A percentile compares a stretch with the other conserved stretches of the same genome.
Evolutionary conservation across 2,329 filamentous ascomycete species (phyloP).

Genomic region (Ciborinia camelliae): DNA sequence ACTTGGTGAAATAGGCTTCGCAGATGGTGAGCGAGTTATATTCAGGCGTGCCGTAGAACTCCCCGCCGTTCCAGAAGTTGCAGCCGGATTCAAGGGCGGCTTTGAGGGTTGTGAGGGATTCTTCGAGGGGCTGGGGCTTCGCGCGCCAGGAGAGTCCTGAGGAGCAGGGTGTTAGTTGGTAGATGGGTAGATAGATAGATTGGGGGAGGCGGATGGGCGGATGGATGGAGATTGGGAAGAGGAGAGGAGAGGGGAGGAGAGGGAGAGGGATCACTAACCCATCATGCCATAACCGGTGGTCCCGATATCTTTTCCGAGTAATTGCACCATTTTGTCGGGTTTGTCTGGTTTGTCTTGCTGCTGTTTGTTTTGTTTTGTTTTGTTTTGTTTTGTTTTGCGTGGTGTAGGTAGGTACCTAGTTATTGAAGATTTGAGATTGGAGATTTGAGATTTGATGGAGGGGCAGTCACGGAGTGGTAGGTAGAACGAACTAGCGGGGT

Average conservation of each 20-base stretch:
- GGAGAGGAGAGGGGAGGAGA: background rate
- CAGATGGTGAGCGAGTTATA: slow-evolving; percentile 59
- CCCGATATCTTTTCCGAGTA: slow-evolving; percentile 33
- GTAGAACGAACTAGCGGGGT: background rate
- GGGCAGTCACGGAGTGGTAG: background rate
- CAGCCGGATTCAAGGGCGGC: slow-evolving; percentile 46
- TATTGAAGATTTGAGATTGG: background rate
- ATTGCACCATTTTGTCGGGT: slow-evolving; percentile 27
- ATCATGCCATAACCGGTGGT: slow-evolving; percentile 34
- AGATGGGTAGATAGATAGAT: background rate
- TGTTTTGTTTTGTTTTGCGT: too few relatives aligned
- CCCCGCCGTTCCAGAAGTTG: slow-evolving; percentile 59
- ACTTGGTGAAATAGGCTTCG: slow-evolving; percentile 58
- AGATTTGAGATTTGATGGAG: background rate
- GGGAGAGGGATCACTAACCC: slow-evolving; percentile 9
- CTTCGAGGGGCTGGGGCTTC: slow-evolving; percentile 42
- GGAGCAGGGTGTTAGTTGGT: background rate
- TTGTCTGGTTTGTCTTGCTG: background rate
- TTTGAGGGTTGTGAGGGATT: slow-evolving; percentile 54
- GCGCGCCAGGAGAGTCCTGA: slow-evolving; percentile 38
- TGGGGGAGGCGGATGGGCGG: too few relatives aligned
- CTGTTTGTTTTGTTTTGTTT: too few relatives aligned
- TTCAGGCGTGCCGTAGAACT: slow-evolving; percentile 60
- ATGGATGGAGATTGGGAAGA: background rate
- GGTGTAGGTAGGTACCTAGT: background rate